A percentile compares a stretch with the other conserved stretches of the same genome.
phyloP scores from a whole-genome alignment of 2,329 filamentous ascomycete genomes.

The Fusarium cicatricum region DNA sequence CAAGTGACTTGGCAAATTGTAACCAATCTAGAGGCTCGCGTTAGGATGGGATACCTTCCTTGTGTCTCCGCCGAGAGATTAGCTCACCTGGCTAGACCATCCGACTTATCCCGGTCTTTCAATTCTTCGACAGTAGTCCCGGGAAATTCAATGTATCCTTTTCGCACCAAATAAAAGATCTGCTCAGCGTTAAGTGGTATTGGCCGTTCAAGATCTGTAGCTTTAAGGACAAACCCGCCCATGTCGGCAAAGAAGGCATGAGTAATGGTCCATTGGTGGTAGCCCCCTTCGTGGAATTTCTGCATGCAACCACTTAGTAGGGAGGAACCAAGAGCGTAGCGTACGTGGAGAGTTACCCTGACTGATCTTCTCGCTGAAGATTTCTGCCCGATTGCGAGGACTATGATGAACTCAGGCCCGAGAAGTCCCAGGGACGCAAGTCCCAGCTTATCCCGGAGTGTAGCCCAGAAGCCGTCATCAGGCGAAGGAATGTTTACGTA shows the following conservation, averaged over 20 bases:
- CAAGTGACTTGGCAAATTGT: constrained; percentile 17
- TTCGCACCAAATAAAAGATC: constrained; percentile 12
- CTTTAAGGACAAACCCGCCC: constrained; percentile 13
- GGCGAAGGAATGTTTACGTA: constrained; percentile 15
- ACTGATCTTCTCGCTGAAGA: constrained; percentile 20
- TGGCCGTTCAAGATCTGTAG: rapidly evolving
- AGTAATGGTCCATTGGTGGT: constrained; percentile 4
- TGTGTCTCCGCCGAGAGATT: no score
- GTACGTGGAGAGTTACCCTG: not conserved
- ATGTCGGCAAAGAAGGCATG: constrained; percentile 27
- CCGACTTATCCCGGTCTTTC: constrained; percentile 10
- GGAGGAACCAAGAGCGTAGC: no score
- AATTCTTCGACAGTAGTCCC: not conserved
- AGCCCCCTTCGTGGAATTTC: constrained; percentile 8
- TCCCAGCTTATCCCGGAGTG: constrained; percentile 10
- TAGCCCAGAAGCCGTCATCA: not conserved
- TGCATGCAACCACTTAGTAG: no score
- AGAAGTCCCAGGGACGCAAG: constrained; percentile 18
- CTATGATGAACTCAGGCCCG: constrained; percentile 16
- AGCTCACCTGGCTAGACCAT: constrained; percentile 17
- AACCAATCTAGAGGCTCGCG: no score
- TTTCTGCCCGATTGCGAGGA: constrained; percentile 14
- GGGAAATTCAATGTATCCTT: not conserved
- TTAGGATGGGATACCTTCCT: rapidly evolving
- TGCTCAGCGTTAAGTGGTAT: constrained; percentile 23